These are phyloP conservation scores for Mycena crocata DNA, from an alignment of 768 basidiomycete species.

Conservation along the genomic window DNA sequence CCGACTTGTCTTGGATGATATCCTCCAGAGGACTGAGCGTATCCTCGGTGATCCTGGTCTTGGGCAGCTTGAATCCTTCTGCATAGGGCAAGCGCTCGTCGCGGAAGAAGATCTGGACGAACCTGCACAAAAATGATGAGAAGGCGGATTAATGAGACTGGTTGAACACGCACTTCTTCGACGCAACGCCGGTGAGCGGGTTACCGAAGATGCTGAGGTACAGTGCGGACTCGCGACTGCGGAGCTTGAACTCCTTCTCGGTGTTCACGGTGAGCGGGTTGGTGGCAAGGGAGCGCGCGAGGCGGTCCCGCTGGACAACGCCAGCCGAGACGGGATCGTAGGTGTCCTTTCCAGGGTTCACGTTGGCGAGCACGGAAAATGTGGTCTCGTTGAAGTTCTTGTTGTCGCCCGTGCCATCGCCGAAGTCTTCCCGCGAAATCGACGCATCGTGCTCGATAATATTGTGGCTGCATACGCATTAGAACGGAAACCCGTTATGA, in stretches of 20 bases:
- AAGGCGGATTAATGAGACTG: background rate
- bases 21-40: background rate
- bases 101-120: slow-evolving; percentile 35
- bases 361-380: slow-evolving; percentile 20
- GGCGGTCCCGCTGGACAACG: slow-evolving; percentile 18
- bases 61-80: slow-evolving; percentile 28
- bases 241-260: background rate
- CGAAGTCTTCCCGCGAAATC: slow-evolving; percentile 16
- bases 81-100: slow-evolving; percentile 31
- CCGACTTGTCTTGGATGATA: slow-evolving; percentile 8
- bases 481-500: too few relatives aligned
- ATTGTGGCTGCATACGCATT: slow-evolving; percentile 7
- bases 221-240: slow-evolving; percentile 20
- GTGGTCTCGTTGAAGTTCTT: slow-evolving; percentile 27
- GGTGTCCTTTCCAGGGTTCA: slow-evolving; percentile 26
- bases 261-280: background rate
- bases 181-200: slow-evolving; percentile 19
- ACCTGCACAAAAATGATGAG: slow-evolving; percentile 11
- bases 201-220: slow-evolving; percentile 28
- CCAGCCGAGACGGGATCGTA: slow-evolving; percentile 26
- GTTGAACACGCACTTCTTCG: slow-evolving; percentile 28
- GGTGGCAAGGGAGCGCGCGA: background rate
- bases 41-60: slow-evolving; percentile 10
- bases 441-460: slow-evolving; percentile 31
- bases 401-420: slow-evolving; percentile 21